Percentiles rank a stretch among this genome's conserved stretches.
Evolutionary conservation across 176 grass and related monocot genomes (phyloP).

Genomic region (Miscanthus lutarioriparius): DNA sequence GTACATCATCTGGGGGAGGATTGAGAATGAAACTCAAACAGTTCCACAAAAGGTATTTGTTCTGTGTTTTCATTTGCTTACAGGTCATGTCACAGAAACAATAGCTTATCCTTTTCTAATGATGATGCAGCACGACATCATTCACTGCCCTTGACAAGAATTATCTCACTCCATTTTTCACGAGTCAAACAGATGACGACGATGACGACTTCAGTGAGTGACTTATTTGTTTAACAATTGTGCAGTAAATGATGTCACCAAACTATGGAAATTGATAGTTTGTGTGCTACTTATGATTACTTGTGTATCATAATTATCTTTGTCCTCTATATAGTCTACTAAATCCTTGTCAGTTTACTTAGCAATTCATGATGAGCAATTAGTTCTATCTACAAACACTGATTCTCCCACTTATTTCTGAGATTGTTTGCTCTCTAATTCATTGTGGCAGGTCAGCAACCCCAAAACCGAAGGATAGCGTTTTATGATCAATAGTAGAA

Average conservation of each 20-base stretch:
- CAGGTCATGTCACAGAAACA: background rate
- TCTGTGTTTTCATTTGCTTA: slow-evolving; percentile 10
- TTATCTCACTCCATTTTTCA: slow-evolving; percentile 98
- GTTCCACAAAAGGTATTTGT: slow-evolving; percentile 84
- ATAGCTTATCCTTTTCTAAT: slow-evolving; percentile 31
- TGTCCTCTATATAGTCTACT: background rate
- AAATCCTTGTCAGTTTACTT: background rate
- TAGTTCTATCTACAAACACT: background rate
- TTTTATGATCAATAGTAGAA: slow-evolving; percentile 69
- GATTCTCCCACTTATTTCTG: slow-evolving; percentile 1
- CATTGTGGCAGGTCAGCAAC: slow-evolving; percentile 43
- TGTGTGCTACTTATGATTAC: background rate
- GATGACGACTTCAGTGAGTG: slow-evolving; percentile 74
- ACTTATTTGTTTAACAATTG: background rate
- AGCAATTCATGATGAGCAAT: background rate
- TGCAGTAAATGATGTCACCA: background rate
- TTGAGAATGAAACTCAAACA: slow-evolving; percentile 95
- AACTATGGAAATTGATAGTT: background rate
- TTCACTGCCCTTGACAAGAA: slow-evolving; percentile 97
- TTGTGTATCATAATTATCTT: background rate
- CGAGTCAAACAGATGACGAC: slow-evolving; percentile 80
- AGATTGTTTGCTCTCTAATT: slow-evolving; percentile 12
- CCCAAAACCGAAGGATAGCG: slow-evolving; percentile 54
- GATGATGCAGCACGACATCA: slow-evolving; percentile 74
- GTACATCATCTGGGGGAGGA: slow-evolving; percentile 73